Base-by-base conservation (phyloP, 306 rosid genomes). In the Quercus glauca region DNA sequence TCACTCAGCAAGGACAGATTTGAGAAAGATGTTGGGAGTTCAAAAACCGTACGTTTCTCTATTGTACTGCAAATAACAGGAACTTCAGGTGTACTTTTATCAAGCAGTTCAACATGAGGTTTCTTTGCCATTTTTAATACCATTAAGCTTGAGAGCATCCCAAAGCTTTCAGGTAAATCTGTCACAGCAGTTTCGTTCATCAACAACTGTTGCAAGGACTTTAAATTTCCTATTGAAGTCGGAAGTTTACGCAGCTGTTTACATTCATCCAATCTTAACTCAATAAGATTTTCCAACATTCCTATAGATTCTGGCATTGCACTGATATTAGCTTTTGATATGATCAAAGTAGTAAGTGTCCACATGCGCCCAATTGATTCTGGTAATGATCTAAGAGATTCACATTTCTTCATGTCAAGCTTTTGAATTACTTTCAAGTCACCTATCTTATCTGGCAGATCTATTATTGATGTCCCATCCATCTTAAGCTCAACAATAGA, bases 81-180 rank as follows among this genome's bases (percentile, higher is more conserved):
- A 58, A 77, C n/a, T 68, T 5, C 3, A 3, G 20, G 73, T 7
- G 58, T 4, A 5, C 25, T 61, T 0, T 51, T 41, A 35, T 51
- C 74, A 67, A 37, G 8, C 5, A 74, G 17, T 51, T 4, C 17
- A 52, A 45, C 41, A 28, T 67, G 26, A 58, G 76, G 79, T 49
- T 9, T 84, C 75, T 88, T 90, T 28, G 87, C 77, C 87, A 90
- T 88, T 20, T 33, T 73, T 58, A 92, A 73, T 65, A 71, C 77
- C 78, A 81, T 86, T 77, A 91, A 86, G 59, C 53, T 83, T 55
- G 93, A 81, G 61, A 89, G 93, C 90, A 56, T 85, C n/a, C 91
- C 91, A 26, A 91, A 91, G 73, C 85, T 86, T 76, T 86, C 86
- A 4, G 94, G 97, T 77, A 92, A 79, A 65, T 82, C 81, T 13